Evolutionary conservation across 225 moss, liverwort and hornwort species (phyloP).

Genomic region (Marchantia polymorpha): DNA sequence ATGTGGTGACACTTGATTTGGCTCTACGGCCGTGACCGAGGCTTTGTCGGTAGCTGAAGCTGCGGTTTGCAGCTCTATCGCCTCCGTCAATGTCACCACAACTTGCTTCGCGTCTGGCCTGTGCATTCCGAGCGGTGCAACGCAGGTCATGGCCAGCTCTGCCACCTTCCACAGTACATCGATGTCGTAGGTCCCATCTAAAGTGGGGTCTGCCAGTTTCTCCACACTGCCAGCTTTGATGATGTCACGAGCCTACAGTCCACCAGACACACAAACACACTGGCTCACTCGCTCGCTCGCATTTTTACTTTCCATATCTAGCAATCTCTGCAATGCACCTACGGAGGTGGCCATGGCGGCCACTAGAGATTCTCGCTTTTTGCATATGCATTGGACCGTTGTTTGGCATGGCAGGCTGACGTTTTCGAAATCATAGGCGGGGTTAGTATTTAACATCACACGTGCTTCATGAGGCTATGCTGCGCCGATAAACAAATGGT

Average conservation of each 20-base stretch:
- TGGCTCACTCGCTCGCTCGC: background rate
- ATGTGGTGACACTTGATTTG: too few species aligned
- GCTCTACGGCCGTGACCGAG: too few species aligned
- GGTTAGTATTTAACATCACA: too few species aligned
- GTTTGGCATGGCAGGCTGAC: too few species aligned
- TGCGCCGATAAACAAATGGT: too few species aligned
- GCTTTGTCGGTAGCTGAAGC: background rate
- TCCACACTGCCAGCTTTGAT: constrained; percentile 27
- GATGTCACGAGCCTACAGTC: constrained; percentile 26
- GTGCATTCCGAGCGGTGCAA: constrained; percentile 26
- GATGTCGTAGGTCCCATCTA: constrained; percentile 26
- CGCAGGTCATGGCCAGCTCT: constrained; percentile 40
- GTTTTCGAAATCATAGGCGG: too few species aligned
- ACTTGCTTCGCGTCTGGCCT: constrained; percentile 44
- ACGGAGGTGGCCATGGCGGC: too few species aligned
- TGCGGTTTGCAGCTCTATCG: constrained; percentile 22
- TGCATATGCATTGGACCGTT: too few species aligned
- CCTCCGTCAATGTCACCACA: constrained; percentile 28
- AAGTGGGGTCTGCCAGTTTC: constrained; percentile 31
- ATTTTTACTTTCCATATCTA: background rate
- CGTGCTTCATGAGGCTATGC: too few species aligned
- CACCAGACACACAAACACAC: background rate
- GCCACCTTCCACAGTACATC: constrained; percentile 48
- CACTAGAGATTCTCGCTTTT: too few species aligned
- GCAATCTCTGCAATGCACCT: too few species aligned